Conservation (phyloP, 805 yeast species). For the Candida railenensis region DNA sequence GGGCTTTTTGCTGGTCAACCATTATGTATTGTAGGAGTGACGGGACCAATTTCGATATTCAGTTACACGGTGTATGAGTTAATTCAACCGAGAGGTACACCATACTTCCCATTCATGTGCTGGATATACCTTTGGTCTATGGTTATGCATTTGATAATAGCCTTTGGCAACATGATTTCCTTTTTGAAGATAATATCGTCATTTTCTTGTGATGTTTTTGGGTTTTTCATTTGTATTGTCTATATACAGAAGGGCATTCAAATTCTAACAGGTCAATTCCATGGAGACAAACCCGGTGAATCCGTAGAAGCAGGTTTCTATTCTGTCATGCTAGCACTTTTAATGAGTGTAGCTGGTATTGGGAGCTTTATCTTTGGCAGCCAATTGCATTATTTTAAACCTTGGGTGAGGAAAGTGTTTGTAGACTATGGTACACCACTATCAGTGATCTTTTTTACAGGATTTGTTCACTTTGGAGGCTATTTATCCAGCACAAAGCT, state of each 20-base stretch:
- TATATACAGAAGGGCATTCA: constrained; percentile 91
- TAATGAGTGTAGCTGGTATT: constrained; percentile 80
- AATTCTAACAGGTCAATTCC: constrained; percentile 72
- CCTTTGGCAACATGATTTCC: constrained; percentile 65
- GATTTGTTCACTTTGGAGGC: constrained; percentile 91
- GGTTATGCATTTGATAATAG: constrained; percentile 73
- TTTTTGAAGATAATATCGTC: constrained; percentile 70
- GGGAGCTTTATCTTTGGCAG: constrained; percentile 56
- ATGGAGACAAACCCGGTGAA: constrained; percentile 7
- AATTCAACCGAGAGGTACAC: constrained; percentile 51
- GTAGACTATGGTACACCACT: constrained; percentile 86
- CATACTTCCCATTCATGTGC: constrained; percentile 88
- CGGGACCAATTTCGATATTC: constrained; percentile 93
- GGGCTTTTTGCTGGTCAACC: constrained; percentile 90
- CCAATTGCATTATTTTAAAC: constrained; percentile 60
- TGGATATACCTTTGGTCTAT: constrained; percentile 94
- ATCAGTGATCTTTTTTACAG: constrained; percentile 85
- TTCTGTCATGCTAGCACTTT: constrained; percentile 67
- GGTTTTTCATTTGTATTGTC: constrained; percentile 83
- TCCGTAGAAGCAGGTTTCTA: constrained; percentile 57
- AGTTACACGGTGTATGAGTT: constrained; percentile 85
- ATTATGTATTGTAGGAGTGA: constrained; percentile 91
- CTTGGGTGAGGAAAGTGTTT: constrained; percentile 62
- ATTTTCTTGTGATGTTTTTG: constrained; percentile 91
- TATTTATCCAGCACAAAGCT: constrained; percentile 56